Evolutionary conservation across 1,284 basidiomycete genomes (phyloP), one percentile per base, ranked within the genome.

Genomic region (Fomitopsis palustris): DNA sequence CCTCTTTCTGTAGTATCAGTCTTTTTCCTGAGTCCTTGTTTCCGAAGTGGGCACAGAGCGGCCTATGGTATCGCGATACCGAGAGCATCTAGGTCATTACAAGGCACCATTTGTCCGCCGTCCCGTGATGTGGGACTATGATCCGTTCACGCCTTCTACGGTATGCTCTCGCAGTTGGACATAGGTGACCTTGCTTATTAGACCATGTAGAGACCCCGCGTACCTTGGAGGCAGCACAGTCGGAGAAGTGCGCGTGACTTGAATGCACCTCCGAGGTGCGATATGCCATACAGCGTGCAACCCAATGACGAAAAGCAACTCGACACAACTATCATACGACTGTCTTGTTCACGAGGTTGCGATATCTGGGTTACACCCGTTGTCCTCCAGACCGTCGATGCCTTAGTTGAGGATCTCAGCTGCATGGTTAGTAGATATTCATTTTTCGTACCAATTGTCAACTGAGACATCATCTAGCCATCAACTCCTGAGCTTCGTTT

Each of bases 61-160:
- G 63, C 66, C 66, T 2, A 43, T 62, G 2, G 27, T 68, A 1
- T 56, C 55, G 2, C 62, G 65, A 17, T 73, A 72, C 57, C 63
- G 62, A 16, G 51, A 62, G 2, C 62, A 73, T 41, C 69, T 70
- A 4, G 69, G 69, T 31, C 71, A 71, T 53, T 82, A 78, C 43
- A 54, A 61, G 21, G 57, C 61, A 56, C 54, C 54, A 31, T 67
- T 54, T 25, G 55, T 75, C 33, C 51, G 54, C 10, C 64, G 65
- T 53, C 67, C 79, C 41, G 74, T 72, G 12, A 62, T 52, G 31
- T 78, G 78, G 69, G 69, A 69, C 47, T 60, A 65, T 14, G 78
- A 66, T 17, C 82, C 74, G 58, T 78, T 70, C 71, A 69, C 65
- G 70, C 76, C 73, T 29, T 73, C 59, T 37, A 56, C 58, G 39